These are phyloP conservation scores for Fusarium staphyleae DNA, from an alignment of 2,329 filamentous ascomycete species.

Conservation along the genomic window DNA sequence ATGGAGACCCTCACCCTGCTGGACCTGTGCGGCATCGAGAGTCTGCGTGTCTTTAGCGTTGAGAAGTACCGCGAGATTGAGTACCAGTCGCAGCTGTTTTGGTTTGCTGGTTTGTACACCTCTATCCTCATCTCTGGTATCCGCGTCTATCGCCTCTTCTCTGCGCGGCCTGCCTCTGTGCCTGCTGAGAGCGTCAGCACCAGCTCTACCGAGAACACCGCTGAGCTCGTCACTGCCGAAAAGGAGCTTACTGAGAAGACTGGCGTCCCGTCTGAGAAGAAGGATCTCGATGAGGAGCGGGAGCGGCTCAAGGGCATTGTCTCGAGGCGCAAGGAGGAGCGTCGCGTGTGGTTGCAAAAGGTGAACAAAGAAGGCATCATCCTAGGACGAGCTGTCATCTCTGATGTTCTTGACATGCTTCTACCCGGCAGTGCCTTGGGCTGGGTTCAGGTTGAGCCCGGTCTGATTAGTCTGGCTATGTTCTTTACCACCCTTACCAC, in stretches of 20 bases:
- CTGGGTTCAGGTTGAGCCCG: slow-evolving; percentile 62
- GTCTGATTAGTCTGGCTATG: slow-evolving; percentile 65
- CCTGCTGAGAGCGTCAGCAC: slow-evolving; percentile 42
- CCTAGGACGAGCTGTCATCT: slow-evolving; percentile 57
- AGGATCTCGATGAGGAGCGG: slow-evolving; percentile 44
- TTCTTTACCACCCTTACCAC: slow-evolving; percentile 68
- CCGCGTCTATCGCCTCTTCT: slow-evolving; percentile 49
- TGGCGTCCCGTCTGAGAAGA: slow-evolving; percentile 21
- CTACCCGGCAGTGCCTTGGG: slow-evolving; percentile 67
- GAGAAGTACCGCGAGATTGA: slow-evolving; percentile 56
- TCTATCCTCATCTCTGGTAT: slow-evolving; percentile 55
- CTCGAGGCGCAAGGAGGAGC: slow-evolving; percentile 45
- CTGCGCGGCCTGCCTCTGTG: slow-evolving; percentile 47
- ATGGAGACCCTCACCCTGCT: slow-evolving; percentile 70
- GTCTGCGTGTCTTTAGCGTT: slow-evolving; percentile 60
- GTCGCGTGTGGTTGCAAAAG: slow-evolving; percentile 42
- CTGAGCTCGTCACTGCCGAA: slow-evolving; percentile 19
- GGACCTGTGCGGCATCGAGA: slow-evolving; percentile 54
- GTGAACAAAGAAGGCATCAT: slow-evolving; percentile 41
- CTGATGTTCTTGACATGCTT: slow-evolving; percentile 67
- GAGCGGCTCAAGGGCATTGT: slow-evolving; percentile 47
- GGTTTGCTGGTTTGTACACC: slow-evolving; percentile 68
- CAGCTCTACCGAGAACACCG: slow-evolving; percentile 36
- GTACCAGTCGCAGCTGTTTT: slow-evolving; percentile 71
- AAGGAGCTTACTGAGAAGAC: slow-evolving; percentile 29